phyloP scores from a whole-genome alignment of 2,329 filamentous ascomycete genomes.

The Ceratocystiopsis sp. region DNA sequence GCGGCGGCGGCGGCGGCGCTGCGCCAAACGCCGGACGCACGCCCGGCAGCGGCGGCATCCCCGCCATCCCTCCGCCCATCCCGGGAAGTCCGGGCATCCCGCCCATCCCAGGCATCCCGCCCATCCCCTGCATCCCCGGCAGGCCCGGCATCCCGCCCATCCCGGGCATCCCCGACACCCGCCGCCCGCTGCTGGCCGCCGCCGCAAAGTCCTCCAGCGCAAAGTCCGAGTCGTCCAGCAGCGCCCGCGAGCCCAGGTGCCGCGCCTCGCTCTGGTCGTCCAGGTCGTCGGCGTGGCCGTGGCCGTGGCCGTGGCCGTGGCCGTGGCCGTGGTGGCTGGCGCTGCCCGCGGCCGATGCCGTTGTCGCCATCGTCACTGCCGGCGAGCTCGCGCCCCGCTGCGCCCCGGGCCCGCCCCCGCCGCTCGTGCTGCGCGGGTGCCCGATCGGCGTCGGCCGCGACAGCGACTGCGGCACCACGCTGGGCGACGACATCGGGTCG shows the following conservation, averaged over 20 bases:
- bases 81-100: too few relatives aligned
- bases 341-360: background rate
- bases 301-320: too few relatives aligned
- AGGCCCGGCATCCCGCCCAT: background rate
- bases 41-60: too few relatives aligned
- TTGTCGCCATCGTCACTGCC: conserved; percentile 1
- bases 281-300: background rate
- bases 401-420: conserved; percentile 30
- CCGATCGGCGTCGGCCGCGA: conserved; percentile 75
- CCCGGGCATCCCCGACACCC: background rate
- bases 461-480: conserved; percentile 50
- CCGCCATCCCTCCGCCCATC: too few relatives aligned
- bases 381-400: conserved; percentile 16
- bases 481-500: conserved; percentile 30
- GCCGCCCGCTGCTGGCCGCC: conserved; percentile 7
- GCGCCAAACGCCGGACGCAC: background rate
- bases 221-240: conserved; percentile 60
- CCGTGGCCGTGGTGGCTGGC: too few relatives aligned
- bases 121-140: background rate
- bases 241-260: conserved; percentile 77
- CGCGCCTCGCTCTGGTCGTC: background rate
- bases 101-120: background rate
- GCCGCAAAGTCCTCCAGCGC: conserved; percentile 23
- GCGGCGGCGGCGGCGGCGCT: too few relatives aligned
- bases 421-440: conserved; percentile 53